Percentiles rank a stretch among this genome's conserved stretches.
Conservation (phyloP, 371 early-diverging fungal genomes). For the Hamiltosporidium magnivora region DNA sequence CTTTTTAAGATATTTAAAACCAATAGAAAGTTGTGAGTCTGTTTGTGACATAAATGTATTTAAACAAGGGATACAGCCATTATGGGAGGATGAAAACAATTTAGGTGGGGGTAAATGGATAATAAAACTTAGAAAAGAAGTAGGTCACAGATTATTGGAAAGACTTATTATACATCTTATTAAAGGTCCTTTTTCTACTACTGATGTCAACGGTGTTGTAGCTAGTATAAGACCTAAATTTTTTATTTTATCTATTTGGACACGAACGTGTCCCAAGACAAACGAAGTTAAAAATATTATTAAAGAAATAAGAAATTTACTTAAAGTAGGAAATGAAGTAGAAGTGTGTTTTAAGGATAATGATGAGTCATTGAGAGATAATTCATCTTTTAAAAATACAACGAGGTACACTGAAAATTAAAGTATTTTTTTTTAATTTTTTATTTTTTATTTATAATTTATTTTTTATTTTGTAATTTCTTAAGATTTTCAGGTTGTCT, state of each 20-base stretch:
- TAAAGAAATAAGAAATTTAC: slow-evolving; percentile 39
- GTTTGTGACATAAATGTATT: slow-evolving; percentile 51
- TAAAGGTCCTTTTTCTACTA: slow-evolving; percentile 27
- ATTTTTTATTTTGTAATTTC: too few species aligned
- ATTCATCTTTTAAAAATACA: slow-evolving; percentile 6
- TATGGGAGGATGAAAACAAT: slow-evolving; percentile 56
- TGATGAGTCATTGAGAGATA: slow-evolving; percentile 6
- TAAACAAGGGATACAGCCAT: slow-evolving; percentile 49
- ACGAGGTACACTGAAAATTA: not conserved
- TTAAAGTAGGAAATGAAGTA: slow-evolving; percentile 40
- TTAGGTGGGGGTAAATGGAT: slow-evolving; percentile 53
- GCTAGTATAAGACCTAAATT: slow-evolving; percentile 39
- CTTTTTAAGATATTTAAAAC: slow-evolving; percentile 23
- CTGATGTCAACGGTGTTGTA: slow-evolving; percentile 51
- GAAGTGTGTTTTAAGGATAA: slow-evolving; percentile 45
- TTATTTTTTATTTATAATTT: too few species aligned
- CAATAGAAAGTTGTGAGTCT: slow-evolving; percentile 21
- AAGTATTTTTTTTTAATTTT: not conserved
- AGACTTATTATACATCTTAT: slow-evolving; percentile 36
- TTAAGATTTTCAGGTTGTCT: too few species aligned
- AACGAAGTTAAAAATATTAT: slow-evolving; percentile 24
- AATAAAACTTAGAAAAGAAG: slow-evolving; percentile 40
- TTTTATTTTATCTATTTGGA: slow-evolving; percentile 52
- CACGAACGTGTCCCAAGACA: slow-evolving; percentile 24
- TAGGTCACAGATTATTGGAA: slow-evolving; percentile 46